Percentiles rank a stretch among this genome's conserved stretches.
Evolutionary conservation across 345 rosid species (phyloP).

Genomic region (Populus davidiana): DNA sequence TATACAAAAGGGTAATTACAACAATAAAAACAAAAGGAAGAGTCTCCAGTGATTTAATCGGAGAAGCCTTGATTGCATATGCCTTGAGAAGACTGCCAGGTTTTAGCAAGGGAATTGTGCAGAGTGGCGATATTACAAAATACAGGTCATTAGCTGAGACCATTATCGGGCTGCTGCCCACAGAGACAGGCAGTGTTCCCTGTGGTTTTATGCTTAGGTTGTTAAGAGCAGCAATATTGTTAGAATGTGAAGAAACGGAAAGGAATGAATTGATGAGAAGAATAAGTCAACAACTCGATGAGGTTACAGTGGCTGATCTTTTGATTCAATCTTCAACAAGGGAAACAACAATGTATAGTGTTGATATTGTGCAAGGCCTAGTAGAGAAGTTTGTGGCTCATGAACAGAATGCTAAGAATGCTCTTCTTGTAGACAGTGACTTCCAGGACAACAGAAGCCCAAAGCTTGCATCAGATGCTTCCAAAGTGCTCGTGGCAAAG

Average conservation of each 20-base stretch:
- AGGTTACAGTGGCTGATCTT: slow-evolving; percentile 29
- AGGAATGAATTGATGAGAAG: slow-evolving; percentile 28
- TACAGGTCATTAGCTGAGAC: slow-evolving; percentile 27
- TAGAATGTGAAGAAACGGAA: slow-evolving; percentile 26
- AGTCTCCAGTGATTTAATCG: slow-evolving; percentile 28
- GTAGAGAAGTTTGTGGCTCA: slow-evolving; percentile 23
- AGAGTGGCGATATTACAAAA: slow-evolving; percentile 21
- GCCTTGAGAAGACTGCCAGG: slow-evolving; percentile 33
- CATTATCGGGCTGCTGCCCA: slow-evolving; percentile 24
- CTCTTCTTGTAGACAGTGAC: slow-evolving; percentile 12
- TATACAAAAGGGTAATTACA: slow-evolving; percentile 41
- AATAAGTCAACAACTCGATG: slow-evolving; percentile 23
- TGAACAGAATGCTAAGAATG: background rate
- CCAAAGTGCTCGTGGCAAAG: slow-evolving; percentile 27
- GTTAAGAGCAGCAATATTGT: slow-evolving; percentile 23
- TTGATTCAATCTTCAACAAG: slow-evolving; percentile 28
- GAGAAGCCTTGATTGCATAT: slow-evolving; percentile 49
- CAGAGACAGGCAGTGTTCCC: slow-evolving; percentile 28
- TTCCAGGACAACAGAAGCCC: slow-evolving; percentile 20
- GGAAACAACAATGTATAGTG: slow-evolving; percentile 18
- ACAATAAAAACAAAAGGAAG: slow-evolving; percentile 35
- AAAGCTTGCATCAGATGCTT: slow-evolving; percentile 23
- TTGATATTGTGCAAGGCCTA: slow-evolving; percentile 26
- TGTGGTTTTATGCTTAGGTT: slow-evolving; percentile 34
- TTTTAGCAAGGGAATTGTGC: slow-evolving; percentile 23